Conservation (phyloP, 2,329 filamentous ascomycete genomes). For the Talaromyces sp. region DNA sequence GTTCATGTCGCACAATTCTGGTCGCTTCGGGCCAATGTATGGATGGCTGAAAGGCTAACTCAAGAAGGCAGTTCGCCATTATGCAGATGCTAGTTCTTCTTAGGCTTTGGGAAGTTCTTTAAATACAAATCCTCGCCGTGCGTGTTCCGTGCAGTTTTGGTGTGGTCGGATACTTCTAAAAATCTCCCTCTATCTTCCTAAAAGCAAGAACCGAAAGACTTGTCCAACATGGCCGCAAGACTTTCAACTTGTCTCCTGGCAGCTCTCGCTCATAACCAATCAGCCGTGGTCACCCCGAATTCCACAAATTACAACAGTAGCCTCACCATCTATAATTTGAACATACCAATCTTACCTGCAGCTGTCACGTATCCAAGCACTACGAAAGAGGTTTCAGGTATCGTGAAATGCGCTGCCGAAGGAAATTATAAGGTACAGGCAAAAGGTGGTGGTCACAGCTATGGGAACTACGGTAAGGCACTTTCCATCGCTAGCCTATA, state of each 20-base stretch:
- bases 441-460: conserved; percentile 53
- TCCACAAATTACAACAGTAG: conserved; percentile 9
- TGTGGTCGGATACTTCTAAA: not conserved
- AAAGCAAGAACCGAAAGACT: not conserved
- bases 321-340: conserved; percentile 32
- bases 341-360: conserved; percentile 28
- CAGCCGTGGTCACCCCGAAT: conserved; percentile 6
- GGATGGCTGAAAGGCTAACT: not conserved
- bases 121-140: not conserved
- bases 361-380: conserved; percentile 34
- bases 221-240: not conserved
- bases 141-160: no score
- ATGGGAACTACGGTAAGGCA: conserved; percentile 48
- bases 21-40: not conserved
- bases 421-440: conserved; percentile 49
- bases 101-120: not conserved
- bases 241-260: conserved; percentile 12
- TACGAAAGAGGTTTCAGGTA: conserved; percentile 43
- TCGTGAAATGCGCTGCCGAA: conserved; percentile 48
- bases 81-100: not conserved
- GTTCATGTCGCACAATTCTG: not conserved
- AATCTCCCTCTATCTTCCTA: not conserved
- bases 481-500: not conserved
- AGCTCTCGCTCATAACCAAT: conserved; percentile 3
- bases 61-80: not conserved